A percentile compares a stretch with the other conserved stretches of the same genome.
These are phyloP conservation scores for Thuidium tamariscinum DNA, from an alignment of 225 moss, liverwort and hornwort species.

Conservation along the genomic window DNA sequence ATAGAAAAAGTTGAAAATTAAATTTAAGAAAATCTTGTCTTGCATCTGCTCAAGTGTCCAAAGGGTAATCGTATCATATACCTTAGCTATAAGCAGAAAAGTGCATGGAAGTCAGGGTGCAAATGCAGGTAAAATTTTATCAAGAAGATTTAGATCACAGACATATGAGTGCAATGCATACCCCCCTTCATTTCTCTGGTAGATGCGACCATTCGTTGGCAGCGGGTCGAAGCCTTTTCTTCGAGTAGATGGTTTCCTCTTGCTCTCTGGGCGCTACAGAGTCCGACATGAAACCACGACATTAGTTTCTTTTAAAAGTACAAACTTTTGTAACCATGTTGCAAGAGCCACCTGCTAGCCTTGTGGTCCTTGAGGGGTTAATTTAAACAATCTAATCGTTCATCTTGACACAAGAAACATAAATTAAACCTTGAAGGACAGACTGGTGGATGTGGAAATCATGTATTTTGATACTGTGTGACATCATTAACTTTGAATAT, in stretches of 20 bases:
- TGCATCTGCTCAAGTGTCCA: neutral
- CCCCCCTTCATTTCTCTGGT: slow-evolving; percentile 93
- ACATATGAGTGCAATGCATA: neutral
- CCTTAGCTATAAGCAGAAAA: neutral
- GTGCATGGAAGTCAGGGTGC: neutral
- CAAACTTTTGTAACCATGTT: neutral
- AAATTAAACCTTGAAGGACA: no score
- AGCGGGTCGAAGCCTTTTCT: slow-evolving; percentile 74
- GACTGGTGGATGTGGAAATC: no score
- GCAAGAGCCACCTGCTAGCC: no score
- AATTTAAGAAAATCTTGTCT: neutral
- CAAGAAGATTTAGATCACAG: neutral
- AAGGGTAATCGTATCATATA: neutral
- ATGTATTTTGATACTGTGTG: no score
- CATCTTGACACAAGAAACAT: neutral
- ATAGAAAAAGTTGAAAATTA: no score
- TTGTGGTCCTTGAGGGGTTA: no score
- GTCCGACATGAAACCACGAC: neutral
- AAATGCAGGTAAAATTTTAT: neutral
- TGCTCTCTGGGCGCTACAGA: slow-evolving; percentile 5
- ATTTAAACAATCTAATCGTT: neutral
- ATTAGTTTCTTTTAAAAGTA: neutral
- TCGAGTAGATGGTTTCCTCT: slow-evolving; percentile 30
- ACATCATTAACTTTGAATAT: no score
- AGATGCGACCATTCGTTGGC: slow-evolving; percentile 59